Evolutionary conservation across 1,139 yeast species (phyloP).

Genomic region (Zygotorulaspora mrakii): DNA sequence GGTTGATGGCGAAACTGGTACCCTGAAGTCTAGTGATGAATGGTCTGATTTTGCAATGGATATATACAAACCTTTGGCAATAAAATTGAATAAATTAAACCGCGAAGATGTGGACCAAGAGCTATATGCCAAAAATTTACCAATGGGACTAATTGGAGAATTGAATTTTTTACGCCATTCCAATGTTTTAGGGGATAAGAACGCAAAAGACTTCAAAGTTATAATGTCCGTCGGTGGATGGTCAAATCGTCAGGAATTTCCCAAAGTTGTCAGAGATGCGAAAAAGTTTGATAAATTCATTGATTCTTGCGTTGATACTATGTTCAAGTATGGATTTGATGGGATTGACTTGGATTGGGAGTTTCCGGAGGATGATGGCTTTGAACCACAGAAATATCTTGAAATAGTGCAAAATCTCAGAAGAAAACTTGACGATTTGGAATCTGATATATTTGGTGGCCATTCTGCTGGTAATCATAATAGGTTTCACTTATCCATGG

Average conservation of each 20-base stretch:
- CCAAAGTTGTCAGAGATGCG: slow-evolving; percentile 42
- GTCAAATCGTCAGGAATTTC: slow-evolving; percentile 58
- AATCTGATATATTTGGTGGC: slow-evolving; percentile 27
- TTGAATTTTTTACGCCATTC: slow-evolving; percentile 47
- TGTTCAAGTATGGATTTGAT: slow-evolving; percentile 64
- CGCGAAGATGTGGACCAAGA: slow-evolving; percentile 1
- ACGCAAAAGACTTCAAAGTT: slow-evolving; percentile 51
- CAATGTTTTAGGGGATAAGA: slow-evolving; percentile 8
- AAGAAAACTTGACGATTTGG: slow-evolving; percentile 41
- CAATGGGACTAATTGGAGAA: slow-evolving; percentile 55
- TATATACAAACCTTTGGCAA: slow-evolving; percentile 26
- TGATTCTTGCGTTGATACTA: slow-evolving; percentile 44
- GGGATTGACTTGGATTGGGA: slow-evolving; percentile 97
- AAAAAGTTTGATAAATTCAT: slow-evolving; percentile 48
- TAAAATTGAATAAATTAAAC: slow-evolving; percentile 11
- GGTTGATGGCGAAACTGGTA: slow-evolving; percentile 53
- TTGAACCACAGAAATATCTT: slow-evolving; percentile 48
- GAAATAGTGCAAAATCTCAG: slow-evolving; percentile 46
- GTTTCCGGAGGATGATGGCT: slow-evolving; percentile 51
- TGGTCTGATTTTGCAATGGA: slow-evolving; percentile 65
- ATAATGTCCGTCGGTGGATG: slow-evolving; percentile 87
- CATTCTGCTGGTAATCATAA: slow-evolving; percentile 32
- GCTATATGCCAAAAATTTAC: slow-evolving; percentile 16
- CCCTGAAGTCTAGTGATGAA: slow-evolving; percentile 51
- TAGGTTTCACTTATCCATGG: slow-evolving; percentile 55